Evolutionary conservation across 169 alveolate species (phyloP), one percentile per base, ranked within the genome.

Genomic region (Plasmodium yoelii): DNA sequence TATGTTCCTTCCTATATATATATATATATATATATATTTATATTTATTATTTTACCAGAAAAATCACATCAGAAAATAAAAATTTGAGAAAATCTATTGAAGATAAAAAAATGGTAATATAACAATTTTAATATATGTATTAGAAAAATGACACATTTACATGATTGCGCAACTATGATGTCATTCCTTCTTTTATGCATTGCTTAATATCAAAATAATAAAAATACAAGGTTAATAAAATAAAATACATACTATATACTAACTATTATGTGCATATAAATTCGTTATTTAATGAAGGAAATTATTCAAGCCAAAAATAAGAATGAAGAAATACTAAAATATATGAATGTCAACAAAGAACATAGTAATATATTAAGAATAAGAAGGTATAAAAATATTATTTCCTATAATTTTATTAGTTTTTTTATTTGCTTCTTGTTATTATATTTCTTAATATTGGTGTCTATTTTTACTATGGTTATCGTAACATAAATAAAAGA

Each of bases 291-390:
- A 34, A 34, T 34, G 42, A 13, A 80, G 90, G 90, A 80, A 49
- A 55, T 80, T 57, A n/a, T 65, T 19, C 39, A 53, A 46, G 80
- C 80, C 5, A 80, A 64, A 80, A 80, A 63, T 53, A 80, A 80
- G 18, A 80, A 80, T 80, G 80, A 80, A 6, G 90, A 80, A 49
- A 80, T 80, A 34, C 64, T 80, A 24, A 80, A 80, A 80, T 80
- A 80, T 42, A 80, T 80, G 90, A 63, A 80, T 80, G 90, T 80
- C 34, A 65, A 80, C 59, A 80, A 80, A 59, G 90, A 80, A 61
- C 90, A 80, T 22, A 80, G 90, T 59, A 80, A 80, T 67, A 80
- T 80, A 80, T 61, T 80, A 13, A 63, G 90, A 34, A 80, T 80
- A 80, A 39, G 90, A 47, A 65, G 90, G 90, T 80, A 64, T 0